Evolutionary conservation across 2,329 filamentous ascomycete genomes (phyloP).

Genomic region (Podosphaera fusca): DNA sequence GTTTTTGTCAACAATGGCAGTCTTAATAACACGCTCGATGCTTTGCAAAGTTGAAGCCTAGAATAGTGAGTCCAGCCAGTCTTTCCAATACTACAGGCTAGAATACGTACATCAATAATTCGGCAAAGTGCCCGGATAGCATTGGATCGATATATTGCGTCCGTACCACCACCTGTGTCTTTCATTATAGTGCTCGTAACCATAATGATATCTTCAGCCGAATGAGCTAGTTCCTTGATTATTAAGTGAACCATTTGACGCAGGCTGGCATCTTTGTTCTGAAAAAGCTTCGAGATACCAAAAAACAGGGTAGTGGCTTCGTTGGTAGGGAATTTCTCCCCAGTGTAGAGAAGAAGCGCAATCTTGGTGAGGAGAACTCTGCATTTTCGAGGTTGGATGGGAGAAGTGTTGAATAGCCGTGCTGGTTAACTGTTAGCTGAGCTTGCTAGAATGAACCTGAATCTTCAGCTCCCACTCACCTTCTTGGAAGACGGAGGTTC

Average conservation of each 20-base stretch:
- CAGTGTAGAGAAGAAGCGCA: conserved; percentile 82
- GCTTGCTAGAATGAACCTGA: conserved; percentile 2
- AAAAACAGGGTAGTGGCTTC: conserved; percentile 98
- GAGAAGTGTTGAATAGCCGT: conserved; percentile 91
- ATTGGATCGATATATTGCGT: conserved; percentile 84
- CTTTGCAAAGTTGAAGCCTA: conserved; percentile 88
- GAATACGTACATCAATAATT: conserved; percentile 64
- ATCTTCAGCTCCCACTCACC: conserved; percentile 28
- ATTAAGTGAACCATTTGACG: conserved; percentile 98
- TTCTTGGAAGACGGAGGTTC: conserved; percentile 96
- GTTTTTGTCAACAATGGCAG: conserved; percentile 96
- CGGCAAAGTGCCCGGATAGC: conserved; percentile 87
- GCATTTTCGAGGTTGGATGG: conserved; percentile 91
- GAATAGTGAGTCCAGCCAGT: conserved; percentile 8
- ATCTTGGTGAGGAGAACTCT: conserved; percentile 95
- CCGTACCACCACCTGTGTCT: conserved; percentile 86
- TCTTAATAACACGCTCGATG: conserved; percentile 97
- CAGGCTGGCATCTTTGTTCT: conserved; percentile 95
- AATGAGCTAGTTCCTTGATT: conserved; percentile 89
- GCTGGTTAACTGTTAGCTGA: conserved; percentile 32
- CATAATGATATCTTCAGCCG: conserved; percentile 98
- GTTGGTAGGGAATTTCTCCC: conserved; percentile 88
- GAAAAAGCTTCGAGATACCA: conserved; percentile 95
- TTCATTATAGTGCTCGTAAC: conserved; percentile 99
- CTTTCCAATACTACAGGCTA: conserved; percentile 3